These are phyloP conservation scores for Aspergillus versicolor DNA, from an alignment of 2,329 filamentous ascomycete species.

Conservation along the genomic window DNA sequence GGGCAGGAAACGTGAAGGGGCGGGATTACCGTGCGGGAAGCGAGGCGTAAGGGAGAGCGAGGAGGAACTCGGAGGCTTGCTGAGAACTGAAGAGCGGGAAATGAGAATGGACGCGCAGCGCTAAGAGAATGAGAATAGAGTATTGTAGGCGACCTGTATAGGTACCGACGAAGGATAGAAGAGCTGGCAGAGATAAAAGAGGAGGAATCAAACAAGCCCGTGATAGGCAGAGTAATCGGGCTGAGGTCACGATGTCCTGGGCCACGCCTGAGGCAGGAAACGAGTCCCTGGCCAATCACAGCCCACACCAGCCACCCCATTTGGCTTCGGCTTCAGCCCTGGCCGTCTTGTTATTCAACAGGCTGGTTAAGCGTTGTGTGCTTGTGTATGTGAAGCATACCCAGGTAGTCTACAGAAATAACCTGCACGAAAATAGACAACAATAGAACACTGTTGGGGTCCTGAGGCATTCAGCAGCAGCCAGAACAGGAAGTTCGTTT, in stretches of 20 bases:
- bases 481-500: not conserved
- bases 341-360: not conserved
- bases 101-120: constrained; percentile 9
- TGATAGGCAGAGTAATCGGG: constrained; percentile 12
- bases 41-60: constrained; percentile 16
- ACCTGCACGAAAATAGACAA: not conserved
- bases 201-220: not conserved
- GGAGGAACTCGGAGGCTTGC: not conserved
- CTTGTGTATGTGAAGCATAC: not conserved
- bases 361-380: not conserved
- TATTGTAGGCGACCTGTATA: not conserved
- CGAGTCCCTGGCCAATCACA: constrained; percentile 12
- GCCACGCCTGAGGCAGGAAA: constrained; percentile 13
- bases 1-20: constrained; percentile 12
- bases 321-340: constrained; percentile 5
- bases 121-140: not conserved
- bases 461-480: not conserved
- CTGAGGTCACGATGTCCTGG: constrained; percentile 8
- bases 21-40: constrained; percentile 11
- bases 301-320: constrained; percentile 16
- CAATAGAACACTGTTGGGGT: not conserved
- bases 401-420: not conserved
- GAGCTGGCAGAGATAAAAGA: constrained; percentile 6
- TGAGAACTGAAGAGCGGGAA: constrained; percentile 4
- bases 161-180: not conserved